phyloP scores from a whole-genome alignment of 371 early-diverging fungal species.

The Rhizopus stolonifer region DNA sequence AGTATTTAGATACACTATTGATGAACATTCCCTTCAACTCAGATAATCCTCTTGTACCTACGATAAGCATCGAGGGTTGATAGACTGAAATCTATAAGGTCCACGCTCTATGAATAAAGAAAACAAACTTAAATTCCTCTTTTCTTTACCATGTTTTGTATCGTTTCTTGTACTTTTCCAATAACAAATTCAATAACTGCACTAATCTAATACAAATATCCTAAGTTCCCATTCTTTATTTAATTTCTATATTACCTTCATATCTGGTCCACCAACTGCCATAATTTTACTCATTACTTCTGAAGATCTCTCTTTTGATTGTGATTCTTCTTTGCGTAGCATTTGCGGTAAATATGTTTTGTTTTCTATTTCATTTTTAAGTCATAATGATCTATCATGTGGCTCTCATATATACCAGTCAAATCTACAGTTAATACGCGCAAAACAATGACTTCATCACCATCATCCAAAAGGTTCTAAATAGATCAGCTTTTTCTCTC shows the following conservation, averaged over 20 bases:
- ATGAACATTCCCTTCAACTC: slow-evolving; percentile 59
- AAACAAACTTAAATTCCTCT: not conserved
- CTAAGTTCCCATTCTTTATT: slow-evolving; percentile 15
- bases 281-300: slow-evolving; percentile 53
- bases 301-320: slow-evolving; percentile 49
- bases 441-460: slow-evolving; percentile 57
- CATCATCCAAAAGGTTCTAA: slow-evolving; percentile 59
- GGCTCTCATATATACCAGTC: too few relatives aligned
- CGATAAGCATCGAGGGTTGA: slow-evolving; percentile 61
- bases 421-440: slow-evolving; percentile 49
- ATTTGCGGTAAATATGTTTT: slow-evolving; percentile 37
- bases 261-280: slow-evolving; percentile 28
- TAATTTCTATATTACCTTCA: slow-evolving; percentile 30
- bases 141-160: slow-evolving; percentile 56
- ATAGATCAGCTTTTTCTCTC: too few relatives aligned
- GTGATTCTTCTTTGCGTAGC: slow-evolving; percentile 48
- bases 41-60: slow-evolving; percentile 61
- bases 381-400: not conserved
- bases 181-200: slow-evolving; percentile 62
- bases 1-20: slow-evolving; percentile 60
- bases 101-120: not conserved
- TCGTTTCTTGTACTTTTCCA: slow-evolving; percentile 62
- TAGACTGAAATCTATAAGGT: slow-evolving; percentile 56
- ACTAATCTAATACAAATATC: too few relatives aligned
- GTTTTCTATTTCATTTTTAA: slow-evolving; percentile 6